Evolutionary conservation across 345 rosid species (phyloP), one percentile per base, ranked within the genome.

Genomic region (Combretum micranthum): DNA sequence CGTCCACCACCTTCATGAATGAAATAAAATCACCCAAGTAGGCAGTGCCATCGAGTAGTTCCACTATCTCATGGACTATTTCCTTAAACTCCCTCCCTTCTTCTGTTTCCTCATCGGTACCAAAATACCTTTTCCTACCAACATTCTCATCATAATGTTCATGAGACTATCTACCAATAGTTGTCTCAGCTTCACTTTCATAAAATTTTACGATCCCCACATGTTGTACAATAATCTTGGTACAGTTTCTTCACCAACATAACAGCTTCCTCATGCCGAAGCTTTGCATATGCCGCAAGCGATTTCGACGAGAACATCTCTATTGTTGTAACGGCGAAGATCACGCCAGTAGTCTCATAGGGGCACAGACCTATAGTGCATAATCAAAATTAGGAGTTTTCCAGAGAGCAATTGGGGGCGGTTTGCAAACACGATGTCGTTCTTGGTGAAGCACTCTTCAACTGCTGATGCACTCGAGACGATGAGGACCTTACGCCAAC

Each of bases 21-120:
- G 77, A 74, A 18, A 74, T 52, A 37, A 59, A 69, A 55, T 78
- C 79, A 4, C 66, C 68, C 8, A 57, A 17, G 18, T 57, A 44
- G 14, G 14, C 8, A 7, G 50, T 21, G 17, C 15, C 21, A 43
- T 20, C 61, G 9, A 12, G 5, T 7, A 57, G 19, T 50, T 45
- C 8, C 2, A 14, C 0, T 17, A 12, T 20, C 13, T 45, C 51
- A 25, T 16, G 14, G 37, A 45, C 20, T 13, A 57, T 22, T 20
- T 57, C 61, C 37, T 46, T 37, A 45, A 53, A 53, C 19, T 46
- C 45, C 39, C 22, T 53, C 25, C 47, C 17, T 9, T 15, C 44
- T 22, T 22, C 39, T 2, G n/a, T 10, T 14, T 22, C 55, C 25
- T 20, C 20, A 12, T 53, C 54, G 15, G 52, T 50, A 9, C 42